A percentile compares a stretch with the other conserved stretches of the same genome.
phyloP scores from a whole-genome alignment of 2,329 filamentous ascomycete genomes.

The Hymenoscyphus linearis region DNA sequence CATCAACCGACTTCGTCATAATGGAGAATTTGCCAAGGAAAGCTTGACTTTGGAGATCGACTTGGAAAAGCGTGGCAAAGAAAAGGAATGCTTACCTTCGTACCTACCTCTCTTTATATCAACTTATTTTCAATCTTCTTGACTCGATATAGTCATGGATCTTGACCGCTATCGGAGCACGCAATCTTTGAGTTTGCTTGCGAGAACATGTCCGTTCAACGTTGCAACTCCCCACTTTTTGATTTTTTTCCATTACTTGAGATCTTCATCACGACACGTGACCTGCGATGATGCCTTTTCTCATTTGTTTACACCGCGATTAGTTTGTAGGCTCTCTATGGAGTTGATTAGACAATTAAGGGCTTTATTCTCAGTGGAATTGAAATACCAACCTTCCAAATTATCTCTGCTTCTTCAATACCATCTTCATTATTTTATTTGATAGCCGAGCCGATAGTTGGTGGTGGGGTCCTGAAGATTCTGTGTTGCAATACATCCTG shows the following conservation, averaged over 20 bases:
- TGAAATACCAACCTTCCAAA: no score
- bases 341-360: no score
- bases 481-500: neutral
- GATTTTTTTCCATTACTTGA: neutral
- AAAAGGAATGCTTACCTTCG: neutral
- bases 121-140: neutral
- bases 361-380: no score
- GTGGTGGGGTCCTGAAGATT: neutral
- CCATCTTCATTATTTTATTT: neutral
- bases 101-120: neutral
- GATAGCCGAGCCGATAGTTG: neutral
- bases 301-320: no score
- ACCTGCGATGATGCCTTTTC: neutral
- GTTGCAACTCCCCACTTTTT: neutral
- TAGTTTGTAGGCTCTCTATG: no score
- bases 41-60: neutral
- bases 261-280: neutral
- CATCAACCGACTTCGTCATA: neutral
- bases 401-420: neutral
- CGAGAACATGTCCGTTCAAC: neutral
- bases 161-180: neutral
- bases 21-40: neutral
- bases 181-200: neutral
- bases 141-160: neutral
- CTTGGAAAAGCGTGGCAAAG: neutral